phyloP scores from a whole-genome alignment of 192 early-diverging fungal genomes.

The Phlyctochytrium arcticum region DNA sequence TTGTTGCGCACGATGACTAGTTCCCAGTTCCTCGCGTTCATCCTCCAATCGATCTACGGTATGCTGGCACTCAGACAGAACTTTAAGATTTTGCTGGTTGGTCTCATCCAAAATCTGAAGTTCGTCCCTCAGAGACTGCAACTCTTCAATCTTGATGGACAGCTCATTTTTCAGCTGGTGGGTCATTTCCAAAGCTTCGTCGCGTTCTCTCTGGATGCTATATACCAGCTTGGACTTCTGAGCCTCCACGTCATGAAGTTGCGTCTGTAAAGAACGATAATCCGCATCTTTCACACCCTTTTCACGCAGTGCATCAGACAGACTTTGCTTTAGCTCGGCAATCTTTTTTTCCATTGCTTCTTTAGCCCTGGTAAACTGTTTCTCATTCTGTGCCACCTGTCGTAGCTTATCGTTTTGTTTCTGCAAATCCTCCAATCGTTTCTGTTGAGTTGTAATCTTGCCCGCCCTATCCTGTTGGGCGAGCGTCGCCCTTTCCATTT shows the following conservation, averaged over 20 bases:
- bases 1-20: neutral
- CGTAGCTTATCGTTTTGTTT: neutral
- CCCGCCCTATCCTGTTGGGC: constrained; percentile 10
- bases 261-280: too few relatives aligned
- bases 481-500: constrained; percentile 15
- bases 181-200: neutral
- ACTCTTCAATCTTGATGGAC: neutral
- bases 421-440: constrained; percentile 9
- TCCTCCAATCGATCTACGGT: neutral
- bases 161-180: neutral
- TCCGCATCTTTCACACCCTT: neutral
- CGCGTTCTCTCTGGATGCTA: neutral
- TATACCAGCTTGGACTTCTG: neutral
- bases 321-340: neutral
- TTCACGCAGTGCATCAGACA: neutral
- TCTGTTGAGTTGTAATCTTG: constrained; percentile 5
- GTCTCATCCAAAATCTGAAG: neutral
- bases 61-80: neutral
- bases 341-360: neutral
- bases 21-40: neutral
- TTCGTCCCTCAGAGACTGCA: neutral
- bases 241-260: neutral
- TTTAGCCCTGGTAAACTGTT: neutral
- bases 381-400: neutral
- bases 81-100: neutral